Evolutionary conservation across 164 flowering plant species (phyloP).

Genomic region (Aristolochia fimbriata): DNA sequence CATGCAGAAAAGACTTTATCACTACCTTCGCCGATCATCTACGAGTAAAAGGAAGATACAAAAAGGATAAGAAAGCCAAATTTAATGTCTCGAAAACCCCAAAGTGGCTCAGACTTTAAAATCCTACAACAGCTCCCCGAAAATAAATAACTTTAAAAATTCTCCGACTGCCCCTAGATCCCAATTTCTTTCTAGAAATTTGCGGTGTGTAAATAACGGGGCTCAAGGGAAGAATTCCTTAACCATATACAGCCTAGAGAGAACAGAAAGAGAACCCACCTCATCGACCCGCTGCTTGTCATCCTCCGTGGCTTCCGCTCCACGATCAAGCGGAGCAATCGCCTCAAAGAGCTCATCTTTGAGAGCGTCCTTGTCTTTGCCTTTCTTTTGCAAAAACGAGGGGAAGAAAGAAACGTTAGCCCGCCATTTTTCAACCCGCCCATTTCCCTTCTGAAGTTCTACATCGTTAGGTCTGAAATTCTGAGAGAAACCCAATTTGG

Average conservation of each 20-base stretch:
- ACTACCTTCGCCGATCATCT: too few species aligned
- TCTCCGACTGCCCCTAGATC: background rate
- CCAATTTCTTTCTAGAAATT: background rate
- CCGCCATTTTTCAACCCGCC: slow-evolving; percentile 38
- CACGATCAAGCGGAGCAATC: slow-evolving; percentile 69
- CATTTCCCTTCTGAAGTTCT: too few species aligned
- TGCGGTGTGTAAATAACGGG: background rate
- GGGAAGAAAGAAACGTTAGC: slow-evolving; percentile 62
- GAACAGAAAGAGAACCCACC: slow-evolving; percentile 21
- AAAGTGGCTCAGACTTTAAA: too few species aligned
- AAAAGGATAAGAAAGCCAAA: background rate
- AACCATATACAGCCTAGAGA: background rate
- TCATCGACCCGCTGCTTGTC: slow-evolving; percentile 54
- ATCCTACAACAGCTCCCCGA: background rate
- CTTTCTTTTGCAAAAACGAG: slow-evolving; percentile 37
- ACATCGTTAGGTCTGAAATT: too few species aligned
- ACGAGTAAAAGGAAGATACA: background rate
- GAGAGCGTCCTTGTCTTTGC: slow-evolving; percentile 38
- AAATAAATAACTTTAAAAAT: background rate
- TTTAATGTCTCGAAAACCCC: too few species aligned
- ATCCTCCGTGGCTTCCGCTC: slow-evolving; percentile 73
- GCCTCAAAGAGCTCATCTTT: slow-evolving; percentile 73
- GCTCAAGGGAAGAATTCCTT: background rate
- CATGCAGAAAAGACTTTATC: background rate
- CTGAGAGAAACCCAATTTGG: too few species aligned